Percentiles rank a stretch among this genome's conserved stretches.
These are phyloP conservation scores for Thermothielavioides terrestris DNA, from an alignment of 495 filamentous ascomycete genomes.

Conservation along the genomic window DNA sequence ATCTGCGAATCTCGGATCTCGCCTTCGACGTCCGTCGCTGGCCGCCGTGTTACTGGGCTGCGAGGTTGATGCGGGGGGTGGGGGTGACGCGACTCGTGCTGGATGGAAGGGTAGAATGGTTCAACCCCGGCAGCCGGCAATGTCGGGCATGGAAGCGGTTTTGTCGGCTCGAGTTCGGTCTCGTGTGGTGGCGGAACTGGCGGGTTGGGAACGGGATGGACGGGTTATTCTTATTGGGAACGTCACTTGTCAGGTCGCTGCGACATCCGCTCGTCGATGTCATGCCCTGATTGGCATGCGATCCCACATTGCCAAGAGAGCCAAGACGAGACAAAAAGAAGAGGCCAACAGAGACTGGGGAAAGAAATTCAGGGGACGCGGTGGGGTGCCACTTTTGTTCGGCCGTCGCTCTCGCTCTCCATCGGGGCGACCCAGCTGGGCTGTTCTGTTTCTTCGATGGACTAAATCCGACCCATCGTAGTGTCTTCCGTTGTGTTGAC, in stretches of 20 bases:
- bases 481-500: no score
- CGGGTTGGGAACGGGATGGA: not conserved
- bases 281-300: not conserved
- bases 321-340: not conserved
- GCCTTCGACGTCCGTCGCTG: no score
- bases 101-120: not conserved
- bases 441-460: no score
- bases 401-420: no score
- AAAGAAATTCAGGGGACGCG: no score
- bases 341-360: not conserved
- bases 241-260: not conserved
- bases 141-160: not conserved
- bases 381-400: no score
- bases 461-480: no score
- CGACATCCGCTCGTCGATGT: not conserved
- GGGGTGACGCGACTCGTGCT: not conserved
- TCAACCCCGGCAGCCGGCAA: not conserved
- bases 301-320: not conserved
- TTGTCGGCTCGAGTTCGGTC: no score
- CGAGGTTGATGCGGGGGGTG: no score
- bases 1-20: not conserved
- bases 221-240: not conserved
- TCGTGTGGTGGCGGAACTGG: not conserved
- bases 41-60: no score
- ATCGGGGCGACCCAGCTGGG: no score